Percentiles rank a stretch among this genome's conserved stretches.
Evolutionary conservation across 495 filamentous ascomycete genomes (phyloP).

Genomic region (Penicillium dipodomyicola): DNA sequence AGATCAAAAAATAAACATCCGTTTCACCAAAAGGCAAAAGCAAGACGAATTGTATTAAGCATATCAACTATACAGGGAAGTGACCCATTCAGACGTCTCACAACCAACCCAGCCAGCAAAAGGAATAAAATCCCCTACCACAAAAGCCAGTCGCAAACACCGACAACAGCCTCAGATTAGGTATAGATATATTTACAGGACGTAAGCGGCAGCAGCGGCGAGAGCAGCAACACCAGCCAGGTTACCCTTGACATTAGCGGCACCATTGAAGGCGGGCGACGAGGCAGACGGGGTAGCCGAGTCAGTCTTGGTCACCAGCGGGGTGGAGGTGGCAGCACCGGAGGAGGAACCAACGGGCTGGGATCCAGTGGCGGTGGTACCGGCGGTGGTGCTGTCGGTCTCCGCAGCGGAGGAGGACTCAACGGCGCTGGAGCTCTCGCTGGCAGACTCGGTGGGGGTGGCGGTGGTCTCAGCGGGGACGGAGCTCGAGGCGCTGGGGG

Average conservation of each 20-base stretch:
- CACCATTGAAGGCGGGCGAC: slow-evolving; percentile 28
- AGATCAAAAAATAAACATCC: neutral
- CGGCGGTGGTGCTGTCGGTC: neutral
- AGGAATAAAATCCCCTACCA: neutral
- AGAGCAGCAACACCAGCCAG: slow-evolving; percentile 31
- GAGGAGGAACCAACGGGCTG: neutral
- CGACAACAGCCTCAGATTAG: slow-evolving; percentile 13
- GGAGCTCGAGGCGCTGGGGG: too few species aligned
- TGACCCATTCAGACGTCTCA: neutral
- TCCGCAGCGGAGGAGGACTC: slow-evolving; percentile 3
- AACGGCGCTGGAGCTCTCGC: neutral
- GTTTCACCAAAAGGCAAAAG: neutral
- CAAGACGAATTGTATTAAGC: slow-evolving; percentile 11
- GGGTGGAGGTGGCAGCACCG: slow-evolving; percentile 15
- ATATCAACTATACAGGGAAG: slow-evolving; percentile 11
- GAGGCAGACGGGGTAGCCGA: slow-evolving; percentile 13
- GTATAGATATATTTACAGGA: slow-evolving; percentile 34
- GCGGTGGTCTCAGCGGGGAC: slow-evolving; percentile 10
- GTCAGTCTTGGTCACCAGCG: slow-evolving; percentile 15
- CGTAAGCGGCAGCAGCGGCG: slow-evolving; percentile 32
- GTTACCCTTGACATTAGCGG: slow-evolving; percentile 28
- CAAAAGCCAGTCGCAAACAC: neutral
- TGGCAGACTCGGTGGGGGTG: slow-evolving; percentile 16
- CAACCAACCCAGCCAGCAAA: neutral
- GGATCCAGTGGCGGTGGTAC: slow-evolving; percentile 4